These are phyloP conservation scores for Euphrasia confusa DNA, from an alignment of 257 asterid species.

Conservation along the genomic window DNA sequence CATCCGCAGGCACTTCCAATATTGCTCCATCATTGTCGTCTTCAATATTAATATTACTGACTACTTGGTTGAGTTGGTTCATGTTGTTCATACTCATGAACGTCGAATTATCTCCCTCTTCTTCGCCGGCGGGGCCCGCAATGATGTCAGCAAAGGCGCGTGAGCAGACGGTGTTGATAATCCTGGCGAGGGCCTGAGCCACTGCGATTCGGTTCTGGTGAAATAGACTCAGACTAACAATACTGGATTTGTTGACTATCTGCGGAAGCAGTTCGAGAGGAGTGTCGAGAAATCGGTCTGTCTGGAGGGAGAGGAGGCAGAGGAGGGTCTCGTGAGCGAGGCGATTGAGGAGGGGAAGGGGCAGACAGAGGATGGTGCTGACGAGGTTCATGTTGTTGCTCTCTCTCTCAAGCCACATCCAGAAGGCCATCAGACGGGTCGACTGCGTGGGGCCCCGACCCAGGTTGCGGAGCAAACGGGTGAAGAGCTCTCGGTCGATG, in stretches of 20 bases:
- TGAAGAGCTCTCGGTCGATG: slow-evolving; percentile 43
- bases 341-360: slow-evolving; percentile 26
- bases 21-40: slow-evolving; percentile 11
- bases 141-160: slow-evolving; percentile 50
- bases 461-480: slow-evolving; percentile 29
- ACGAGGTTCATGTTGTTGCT: slow-evolving; percentile 25
- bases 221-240: slow-evolving; percentile 28
- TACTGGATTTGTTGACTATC: slow-evolving; percentile 5
- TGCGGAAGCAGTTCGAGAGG: slow-evolving; percentile 26
- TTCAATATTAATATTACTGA: no score
- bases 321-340: slow-evolving; percentile 36
- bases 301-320: slow-evolving; percentile 41
- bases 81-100: not conserved
- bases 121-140: not conserved
- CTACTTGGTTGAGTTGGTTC: not conserved
- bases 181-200: slow-evolving; percentile 24
- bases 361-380: slow-evolving; percentile 28
- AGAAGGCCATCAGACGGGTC: slow-evolving; percentile 47
- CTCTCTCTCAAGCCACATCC: slow-evolving; percentile 51
- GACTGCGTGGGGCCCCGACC: slow-evolving; percentile 51
- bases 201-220: slow-evolving; percentile 37
- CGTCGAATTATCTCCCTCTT: slow-evolving; percentile 26
- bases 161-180: slow-evolving; percentile 32
- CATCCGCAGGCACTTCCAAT: slow-evolving; percentile 40
- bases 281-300: slow-evolving; percentile 7